Percentiles rank a stretch among this genome's conserved stretches.
Conservation (phyloP, 345 rosid genomes). For the Camelina laxa region DNA sequence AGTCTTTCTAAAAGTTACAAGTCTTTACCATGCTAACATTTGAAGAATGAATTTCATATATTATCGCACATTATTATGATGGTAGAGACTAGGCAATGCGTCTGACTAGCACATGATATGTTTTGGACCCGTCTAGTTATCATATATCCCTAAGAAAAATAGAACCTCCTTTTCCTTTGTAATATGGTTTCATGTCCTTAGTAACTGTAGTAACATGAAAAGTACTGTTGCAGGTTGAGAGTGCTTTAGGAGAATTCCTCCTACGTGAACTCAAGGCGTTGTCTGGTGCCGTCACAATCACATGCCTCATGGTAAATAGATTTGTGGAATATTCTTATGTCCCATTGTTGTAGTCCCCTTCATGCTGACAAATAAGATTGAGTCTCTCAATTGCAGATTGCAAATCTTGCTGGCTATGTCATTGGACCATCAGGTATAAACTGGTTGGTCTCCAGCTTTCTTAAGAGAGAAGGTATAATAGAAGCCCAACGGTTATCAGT, state of each 20-base stretch:
- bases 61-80: background rate
- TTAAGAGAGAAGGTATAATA: constrained; percentile 62
- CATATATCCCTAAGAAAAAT: background rate
- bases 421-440: constrained; percentile 80
- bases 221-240: constrained; percentile 58
- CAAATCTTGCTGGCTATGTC: constrained; percentile 93
- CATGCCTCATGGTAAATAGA: constrained; percentile 85
- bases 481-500: background rate
- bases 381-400: constrained; percentile 58
- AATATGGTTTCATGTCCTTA: background rate
- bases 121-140: constrained; percentile 8
- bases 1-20: background rate
- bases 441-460: constrained; percentile 75
- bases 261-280: constrained; percentile 74
- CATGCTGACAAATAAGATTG: constrained; percentile 2
- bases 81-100: background rate
- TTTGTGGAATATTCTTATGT: background rate
- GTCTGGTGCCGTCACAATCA: constrained; percentile 84
- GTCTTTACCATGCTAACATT: background rate
- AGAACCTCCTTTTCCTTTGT: background rate
- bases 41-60: background rate
- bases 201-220: background rate
- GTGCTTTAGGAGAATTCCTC: constrained; percentile 58
- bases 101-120: background rate
- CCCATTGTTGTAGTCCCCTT: background rate